Conservation (phyloP, 2,329 filamentous ascomycete species). For the Talaromyces sp. region DNA sequence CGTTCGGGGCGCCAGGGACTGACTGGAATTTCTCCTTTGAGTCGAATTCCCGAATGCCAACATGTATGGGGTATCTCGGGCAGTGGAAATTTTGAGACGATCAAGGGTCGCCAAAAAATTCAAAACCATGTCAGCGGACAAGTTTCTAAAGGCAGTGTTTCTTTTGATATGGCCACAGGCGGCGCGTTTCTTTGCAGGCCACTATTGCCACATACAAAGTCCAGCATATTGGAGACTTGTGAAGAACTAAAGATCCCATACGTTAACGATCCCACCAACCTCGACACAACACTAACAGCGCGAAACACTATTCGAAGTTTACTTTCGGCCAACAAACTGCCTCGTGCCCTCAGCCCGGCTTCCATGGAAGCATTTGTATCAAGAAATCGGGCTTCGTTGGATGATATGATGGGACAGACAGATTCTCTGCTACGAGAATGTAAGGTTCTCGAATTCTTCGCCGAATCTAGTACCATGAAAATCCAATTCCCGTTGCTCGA, state of each 20-base stretch:
- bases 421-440: conserved; percentile 46
- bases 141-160: not conserved
- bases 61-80: conserved; percentile 66
- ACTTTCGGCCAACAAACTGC: conserved; percentile 55
- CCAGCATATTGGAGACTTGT: conserved; percentile 62
- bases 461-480: conserved; percentile 29
- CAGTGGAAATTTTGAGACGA: conserved; percentile 52
- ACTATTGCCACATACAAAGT: conserved; percentile 56
- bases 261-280: conserved; percentile 83
- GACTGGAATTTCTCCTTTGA: conserved; percentile 59
- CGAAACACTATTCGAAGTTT: conserved; percentile 77
- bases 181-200: conserved; percentile 34
- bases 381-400: conserved; percentile 44
- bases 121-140: not conserved
- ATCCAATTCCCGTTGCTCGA: conserved; percentile 21
- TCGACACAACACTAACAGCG: conserved; percentile 67
- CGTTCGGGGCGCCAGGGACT: conserved; percentile 68
- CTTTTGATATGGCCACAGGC: conserved; percentile 23
- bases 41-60: conserved; percentile 77
- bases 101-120: conserved; percentile 33
- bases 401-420: conserved; percentile 48
- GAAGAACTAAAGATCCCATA: conserved; percentile 61
- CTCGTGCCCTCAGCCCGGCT: conserved; percentile 62
- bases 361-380: conserved; percentile 59
- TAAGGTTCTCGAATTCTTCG: conserved; percentile 25